A percentile compares a stretch with the other conserved stretches of the same genome.
Evolutionary conservation across 2,329 filamentous ascomycete species (phyloP).

Genomic region (Colletotrichum gloeosporioides): DNA sequence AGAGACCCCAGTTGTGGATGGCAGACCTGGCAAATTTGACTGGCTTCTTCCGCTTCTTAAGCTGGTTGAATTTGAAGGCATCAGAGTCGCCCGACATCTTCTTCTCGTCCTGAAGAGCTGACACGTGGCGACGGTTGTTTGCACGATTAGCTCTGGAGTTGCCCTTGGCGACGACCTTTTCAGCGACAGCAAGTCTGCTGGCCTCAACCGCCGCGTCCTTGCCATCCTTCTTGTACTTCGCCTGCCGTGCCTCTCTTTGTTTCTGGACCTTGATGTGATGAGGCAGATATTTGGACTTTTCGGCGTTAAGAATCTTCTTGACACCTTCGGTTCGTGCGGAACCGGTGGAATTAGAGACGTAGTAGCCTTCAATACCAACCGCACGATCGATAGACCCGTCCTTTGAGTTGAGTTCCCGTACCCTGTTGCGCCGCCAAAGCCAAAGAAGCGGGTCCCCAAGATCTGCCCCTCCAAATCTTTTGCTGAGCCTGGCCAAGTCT

Average conservation of each 20-base stretch:
- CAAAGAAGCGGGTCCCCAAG: conserved; percentile 59
- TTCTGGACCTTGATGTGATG: conserved; percentile 97
- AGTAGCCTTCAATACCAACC: conserved; percentile 67
- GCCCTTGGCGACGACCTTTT: conserved; percentile 83
- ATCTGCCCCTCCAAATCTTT: conserved; percentile 48
- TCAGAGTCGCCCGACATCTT: conserved; percentile 87
- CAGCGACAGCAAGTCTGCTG: conserved; percentile 72
- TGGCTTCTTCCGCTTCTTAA: conserved; percentile 99
- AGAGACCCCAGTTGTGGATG: conserved; percentile 98
- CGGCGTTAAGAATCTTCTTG: conserved; percentile 94
- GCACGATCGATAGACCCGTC: conserved; percentile 32
- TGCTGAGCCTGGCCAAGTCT: conserved; percentile 53
- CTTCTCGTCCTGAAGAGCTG: conserved; percentile 95
- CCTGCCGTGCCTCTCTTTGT: conserved; percentile 88
- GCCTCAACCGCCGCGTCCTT: conserved; percentile 75
- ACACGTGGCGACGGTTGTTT: conserved; percentile 92
- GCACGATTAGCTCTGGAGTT: conserved; percentile 93
- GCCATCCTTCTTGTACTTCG: conserved; percentile 68
- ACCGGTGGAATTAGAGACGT: conserved; percentile 85
- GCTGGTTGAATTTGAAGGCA: conserved; percentile 95
- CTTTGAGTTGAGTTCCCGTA: conserved; percentile 58
- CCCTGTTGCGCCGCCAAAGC: conserved; percentile 62
- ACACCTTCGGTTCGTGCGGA: conserved; percentile 90
- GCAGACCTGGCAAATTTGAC: conserved; percentile 97
- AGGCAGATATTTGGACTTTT: conserved; percentile 97